A percentile compares a stretch with the other conserved stretches of the same genome.
phyloP scores from a whole-genome alignment of 257 asterid species.

The Vinca minor region DNA sequence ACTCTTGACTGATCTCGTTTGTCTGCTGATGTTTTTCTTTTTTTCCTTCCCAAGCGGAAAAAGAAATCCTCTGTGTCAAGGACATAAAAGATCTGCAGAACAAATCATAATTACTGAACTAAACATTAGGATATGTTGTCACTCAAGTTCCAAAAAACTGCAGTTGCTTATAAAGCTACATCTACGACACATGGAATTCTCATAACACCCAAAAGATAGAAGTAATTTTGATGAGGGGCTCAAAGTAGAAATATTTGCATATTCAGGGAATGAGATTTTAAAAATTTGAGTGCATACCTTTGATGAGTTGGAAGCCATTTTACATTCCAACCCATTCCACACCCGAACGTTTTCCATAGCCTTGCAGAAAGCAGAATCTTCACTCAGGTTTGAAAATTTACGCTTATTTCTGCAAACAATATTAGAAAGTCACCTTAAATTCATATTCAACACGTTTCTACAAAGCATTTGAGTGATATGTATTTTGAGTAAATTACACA shows the following conservation, averaged over 20 bases:
- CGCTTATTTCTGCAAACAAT: conserved; percentile 51
- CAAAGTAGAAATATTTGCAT: neutral
- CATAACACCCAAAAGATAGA: too few species aligned
- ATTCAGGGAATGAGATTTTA: neutral
- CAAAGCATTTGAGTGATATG: neutral
- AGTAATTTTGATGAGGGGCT: neutral
- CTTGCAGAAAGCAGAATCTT: conserved; percentile 41
- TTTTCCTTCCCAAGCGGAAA: conserved; percentile 56
- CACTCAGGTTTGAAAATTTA: conserved; percentile 44
- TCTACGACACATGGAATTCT: too few species aligned
- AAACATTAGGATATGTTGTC: neutral
- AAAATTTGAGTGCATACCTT: conserved; percentile 44
- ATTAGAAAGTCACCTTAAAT: neutral
- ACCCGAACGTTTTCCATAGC: conserved; percentile 58
- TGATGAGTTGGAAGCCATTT: conserved; percentile 78
- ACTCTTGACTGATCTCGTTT: conserved; percentile 31
- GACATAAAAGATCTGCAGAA: conserved; percentile 74
- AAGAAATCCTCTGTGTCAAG: conserved; percentile 91
- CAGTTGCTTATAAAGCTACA: neutral
- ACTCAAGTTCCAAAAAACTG: neutral
- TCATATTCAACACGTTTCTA: neutral
- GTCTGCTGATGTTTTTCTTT: conserved; percentile 19
- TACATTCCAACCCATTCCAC: conserved; percentile 85
- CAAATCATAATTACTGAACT: conserved; percentile 9
- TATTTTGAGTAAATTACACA: too few species aligned